These are phyloP conservation scores for Salvia rosmarinus DNA, from an alignment of 257 asterid species.

Conservation along the genomic window DNA sequence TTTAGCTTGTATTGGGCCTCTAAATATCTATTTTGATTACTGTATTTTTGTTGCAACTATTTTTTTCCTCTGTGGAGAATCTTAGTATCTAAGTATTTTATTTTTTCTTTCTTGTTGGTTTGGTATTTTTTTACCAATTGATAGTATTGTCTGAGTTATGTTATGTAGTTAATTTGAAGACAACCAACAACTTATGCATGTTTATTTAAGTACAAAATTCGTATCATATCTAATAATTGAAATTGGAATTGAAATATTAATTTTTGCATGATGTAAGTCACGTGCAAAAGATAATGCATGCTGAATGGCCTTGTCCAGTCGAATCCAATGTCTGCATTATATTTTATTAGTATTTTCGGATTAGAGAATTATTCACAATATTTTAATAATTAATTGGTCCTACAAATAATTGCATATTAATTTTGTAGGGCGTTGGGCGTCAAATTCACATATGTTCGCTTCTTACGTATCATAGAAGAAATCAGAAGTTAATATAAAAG, in stretches of 20 bases:
- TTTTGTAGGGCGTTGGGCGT: conserved; percentile 18
- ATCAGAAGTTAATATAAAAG: not conserved
- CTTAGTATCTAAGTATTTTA: not conserved
- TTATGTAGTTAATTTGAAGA: not conserved
- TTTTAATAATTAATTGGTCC: not conserved
- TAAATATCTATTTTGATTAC: no score
- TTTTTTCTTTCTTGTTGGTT: not conserved
- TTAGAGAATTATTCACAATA: conserved; percentile 15
- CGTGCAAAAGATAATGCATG: no score
- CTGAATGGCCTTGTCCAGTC: no score
- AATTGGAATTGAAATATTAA: no score
- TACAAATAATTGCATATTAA: not conserved
- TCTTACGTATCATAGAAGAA: conserved; percentile 18
- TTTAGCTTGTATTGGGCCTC: not conserved
- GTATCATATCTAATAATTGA: no score
- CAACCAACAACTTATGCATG: no score
- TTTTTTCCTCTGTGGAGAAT: no score
- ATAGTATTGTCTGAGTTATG: not conserved
- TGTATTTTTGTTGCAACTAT: no score
- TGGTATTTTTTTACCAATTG: not conserved
- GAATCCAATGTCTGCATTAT: not conserved
- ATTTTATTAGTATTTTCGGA: not conserved
- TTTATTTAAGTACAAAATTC: no score
- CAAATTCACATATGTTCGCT: conserved; percentile 5
- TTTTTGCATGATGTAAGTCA: no score